Evolutionary conservation across 2,329 filamentous ascomycete species (phyloP), one percentile per base, ranked within the genome.

Genomic region (Phialemonium atrogriseum): DNA sequence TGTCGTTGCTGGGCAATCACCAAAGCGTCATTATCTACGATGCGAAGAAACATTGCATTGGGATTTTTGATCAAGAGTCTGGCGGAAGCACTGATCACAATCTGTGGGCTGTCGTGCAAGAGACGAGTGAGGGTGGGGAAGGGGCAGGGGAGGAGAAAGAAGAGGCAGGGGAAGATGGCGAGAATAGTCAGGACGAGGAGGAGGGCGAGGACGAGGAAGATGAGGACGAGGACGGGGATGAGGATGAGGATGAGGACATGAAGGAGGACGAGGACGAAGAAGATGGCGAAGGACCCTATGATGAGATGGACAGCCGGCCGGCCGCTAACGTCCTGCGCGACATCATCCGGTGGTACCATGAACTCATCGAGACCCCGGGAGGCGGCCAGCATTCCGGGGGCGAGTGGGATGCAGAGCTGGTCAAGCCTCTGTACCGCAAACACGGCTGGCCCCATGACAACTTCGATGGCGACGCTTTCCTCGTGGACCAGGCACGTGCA

Each of bases 1-100:
- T 40, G 16, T 30, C 24, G 10, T 7, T 15, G 11, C 11, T 30
- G 27, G 27, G 27, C 10, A 30, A 50, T 11, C 47, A 50, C 25
- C 11, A 34, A 11, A 40, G 37, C 14, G 35, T 43, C 10, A 39
- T 54, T 8, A 32, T 54, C 4, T 54, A 55, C 27, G 44, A 52
- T 30, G 43, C 50, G 4, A 39, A 34, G 11, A 30, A 25, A 18
- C 44, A 55, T 27, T 24, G 24, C 7, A 48, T 52, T 10, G 46
- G 46, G 17, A 42, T 51, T 7, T 41, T n/a, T n/a, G n/a, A n/a
- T n/a, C n/a, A n/a, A n/a, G n/a, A n/a, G n/a, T n/a, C n/a, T n/a
- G n/a, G n/a, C n/a, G n/a, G n/a, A n/a, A n/a, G n/a, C n/a, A n/a
- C n/a, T n/a, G n/a, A n/a, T n/a, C n/a, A n/a, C n/a, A n/a, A n/a